Percentiles rank a stretch among this genome's conserved stretches.
Conservation (phyloP, 352 stramenopile species). For the Globisporangium parvum region DNA sequence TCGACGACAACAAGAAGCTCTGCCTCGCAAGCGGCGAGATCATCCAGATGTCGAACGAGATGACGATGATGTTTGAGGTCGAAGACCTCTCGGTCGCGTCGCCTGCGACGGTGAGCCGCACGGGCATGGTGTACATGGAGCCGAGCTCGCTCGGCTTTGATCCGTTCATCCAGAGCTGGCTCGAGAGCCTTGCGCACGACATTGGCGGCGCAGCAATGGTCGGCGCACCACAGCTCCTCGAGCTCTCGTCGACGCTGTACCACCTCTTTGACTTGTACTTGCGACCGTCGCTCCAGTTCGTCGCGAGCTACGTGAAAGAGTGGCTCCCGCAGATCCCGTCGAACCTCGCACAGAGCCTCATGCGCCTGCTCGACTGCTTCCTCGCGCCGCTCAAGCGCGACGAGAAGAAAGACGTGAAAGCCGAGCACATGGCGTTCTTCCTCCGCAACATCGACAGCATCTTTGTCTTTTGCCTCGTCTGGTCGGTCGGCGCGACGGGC, state of each 20-base stretch:
- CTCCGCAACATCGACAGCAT: conserved; percentile 79
- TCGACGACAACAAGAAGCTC: conserved; percentile 96
- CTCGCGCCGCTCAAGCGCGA: conserved; percentile 79
- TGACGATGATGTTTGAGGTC: conserved; percentile 98
- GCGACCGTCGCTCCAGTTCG: conserved; percentile 66
- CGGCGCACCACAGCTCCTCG: conserved; percentile 36
- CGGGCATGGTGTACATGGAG: conserved; percentile 97
- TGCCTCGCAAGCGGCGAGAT: conserved; percentile 94
- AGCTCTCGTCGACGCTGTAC: conserved; percentile 43
- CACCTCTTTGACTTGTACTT: conserved; percentile 89
- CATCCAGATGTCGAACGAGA: conserved; percentile 91
- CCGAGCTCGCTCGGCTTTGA: conserved; percentile 89
- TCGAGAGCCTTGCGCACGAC: conserved; percentile 62
- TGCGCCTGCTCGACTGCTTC: conserved; percentile 91
- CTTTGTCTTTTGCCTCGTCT: conserved; percentile 92
- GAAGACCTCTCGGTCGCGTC: conserved; percentile 93
- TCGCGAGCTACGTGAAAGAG: conserved; percentile 87
- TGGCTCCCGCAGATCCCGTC: conserved; percentile 90
- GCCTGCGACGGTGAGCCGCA: conserved; percentile 90
- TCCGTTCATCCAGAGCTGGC: conserved; percentile 86
- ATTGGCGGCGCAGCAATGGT: conserved; percentile 35
- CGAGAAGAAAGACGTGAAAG: conserved; percentile 79
- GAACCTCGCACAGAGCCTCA: conserved; percentile 85
- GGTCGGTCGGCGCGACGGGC: conserved; percentile 88
- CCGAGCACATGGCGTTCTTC: conserved; percentile 64